Conservation (phyloP, 345 rosid species). For the Garcia nutans region DNA sequence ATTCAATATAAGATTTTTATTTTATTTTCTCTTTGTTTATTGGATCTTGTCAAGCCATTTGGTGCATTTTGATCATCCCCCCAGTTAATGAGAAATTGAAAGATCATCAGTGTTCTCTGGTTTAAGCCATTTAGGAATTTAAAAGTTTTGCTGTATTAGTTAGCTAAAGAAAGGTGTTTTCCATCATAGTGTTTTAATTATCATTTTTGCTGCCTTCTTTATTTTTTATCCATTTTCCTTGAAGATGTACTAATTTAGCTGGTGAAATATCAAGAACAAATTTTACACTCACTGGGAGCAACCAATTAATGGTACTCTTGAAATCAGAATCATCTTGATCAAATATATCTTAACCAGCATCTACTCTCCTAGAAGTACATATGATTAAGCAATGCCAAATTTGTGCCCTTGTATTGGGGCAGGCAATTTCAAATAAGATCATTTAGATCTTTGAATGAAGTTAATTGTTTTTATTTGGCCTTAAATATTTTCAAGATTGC, state of each 20-base stretch:
- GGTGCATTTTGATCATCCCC: neutral
- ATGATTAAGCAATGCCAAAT: neutral
- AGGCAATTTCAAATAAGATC: neutral
- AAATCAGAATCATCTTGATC: no score
- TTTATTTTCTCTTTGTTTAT: neutral
- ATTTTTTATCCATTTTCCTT: neutral
- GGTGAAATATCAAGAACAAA: no score
- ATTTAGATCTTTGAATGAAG: neutral
- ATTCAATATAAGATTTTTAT: neutral
- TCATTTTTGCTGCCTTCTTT: neutral
- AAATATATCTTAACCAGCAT: no score
- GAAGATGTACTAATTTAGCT: no score
- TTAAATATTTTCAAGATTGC: neutral
- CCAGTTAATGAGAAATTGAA: neutral
- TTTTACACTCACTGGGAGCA: no score
- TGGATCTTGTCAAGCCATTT: neutral
- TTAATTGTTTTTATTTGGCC: neutral
- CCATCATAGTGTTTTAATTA: neutral
- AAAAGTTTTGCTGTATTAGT: neutral
- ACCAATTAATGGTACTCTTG: no score
- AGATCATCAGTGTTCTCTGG: neutral
- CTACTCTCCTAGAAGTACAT: neutral
- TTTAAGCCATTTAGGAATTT: neutral
- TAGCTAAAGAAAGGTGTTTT: neutral
- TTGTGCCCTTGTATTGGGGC: neutral